Conservation (phyloP, 768 basidiomycete genomes). For the Vishniacozyma victoriae region DNA sequence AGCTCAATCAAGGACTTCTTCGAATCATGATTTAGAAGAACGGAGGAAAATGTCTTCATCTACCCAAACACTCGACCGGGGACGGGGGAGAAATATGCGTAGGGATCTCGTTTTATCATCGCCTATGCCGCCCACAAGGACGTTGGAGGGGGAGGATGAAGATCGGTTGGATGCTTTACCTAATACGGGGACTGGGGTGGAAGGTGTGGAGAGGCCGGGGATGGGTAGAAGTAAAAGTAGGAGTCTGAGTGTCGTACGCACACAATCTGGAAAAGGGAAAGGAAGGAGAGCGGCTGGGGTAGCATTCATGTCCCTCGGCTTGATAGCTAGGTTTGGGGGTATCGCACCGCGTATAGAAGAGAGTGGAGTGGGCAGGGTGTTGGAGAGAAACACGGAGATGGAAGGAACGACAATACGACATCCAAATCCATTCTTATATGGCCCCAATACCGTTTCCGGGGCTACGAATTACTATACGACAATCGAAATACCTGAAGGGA, state of each 20-base stretch:
- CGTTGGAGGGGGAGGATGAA: background rate
- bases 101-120: too few relatives aligned
- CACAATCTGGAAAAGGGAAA: constrained; percentile 48
- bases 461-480: too few relatives aligned
- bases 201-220: constrained; percentile 12
- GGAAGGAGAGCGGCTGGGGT: constrained; percentile 68
- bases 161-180: background rate
- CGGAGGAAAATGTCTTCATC: too few relatives aligned
- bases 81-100: too few relatives aligned
- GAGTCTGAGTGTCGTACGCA: constrained; percentile 34
- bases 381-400: too few relatives aligned
- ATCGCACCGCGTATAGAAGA: constrained; percentile 28
- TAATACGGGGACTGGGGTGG: constrained; percentile 3
- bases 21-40: too few relatives aligned
- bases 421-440: constrained; percentile 5
- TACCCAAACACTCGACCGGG: too few relatives aligned
- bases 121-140: too few relatives aligned
- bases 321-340: constrained; percentile 64
- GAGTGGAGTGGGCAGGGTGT: background rate
- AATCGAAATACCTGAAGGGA: background rate
- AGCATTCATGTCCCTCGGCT: constrained; percentile 72
- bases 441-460: too few relatives aligned
- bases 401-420: too few relatives aligned
- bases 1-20: constrained; percentile 26
- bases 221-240: constrained; percentile 28